Evolutionary conservation across 805 yeast species (phyloP).

Genomic region (Zygoascus tannicola): DNA sequence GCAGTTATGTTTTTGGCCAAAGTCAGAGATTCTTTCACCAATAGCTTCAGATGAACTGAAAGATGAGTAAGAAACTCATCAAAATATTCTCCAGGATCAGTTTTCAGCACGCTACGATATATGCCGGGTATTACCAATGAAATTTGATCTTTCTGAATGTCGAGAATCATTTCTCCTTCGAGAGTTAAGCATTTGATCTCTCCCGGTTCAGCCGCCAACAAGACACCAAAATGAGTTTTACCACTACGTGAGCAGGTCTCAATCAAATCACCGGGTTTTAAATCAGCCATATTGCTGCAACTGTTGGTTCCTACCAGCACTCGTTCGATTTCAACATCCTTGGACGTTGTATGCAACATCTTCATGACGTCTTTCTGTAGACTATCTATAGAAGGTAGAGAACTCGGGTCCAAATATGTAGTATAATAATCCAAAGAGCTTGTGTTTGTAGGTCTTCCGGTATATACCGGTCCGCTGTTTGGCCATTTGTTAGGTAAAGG

Average conservation of each 20-base stretch:
- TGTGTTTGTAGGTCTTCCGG: slow-evolving; percentile 1
- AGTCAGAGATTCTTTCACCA: background rate
- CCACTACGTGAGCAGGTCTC: background rate
- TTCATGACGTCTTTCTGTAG: background rate
- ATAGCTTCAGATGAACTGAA: background rate
- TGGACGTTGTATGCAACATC: background rate
- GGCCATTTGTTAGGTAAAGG: slow-evolving; percentile 5
- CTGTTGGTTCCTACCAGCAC: background rate
- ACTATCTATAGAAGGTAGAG: background rate
- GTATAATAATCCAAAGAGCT: slow-evolving; percentile 1
- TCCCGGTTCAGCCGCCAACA: background rate
- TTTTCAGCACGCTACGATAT: background rate
- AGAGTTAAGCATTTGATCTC: background rate
- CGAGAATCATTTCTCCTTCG: background rate
- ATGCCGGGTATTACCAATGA: background rate
- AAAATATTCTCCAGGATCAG: background rate
- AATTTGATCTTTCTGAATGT: background rate
- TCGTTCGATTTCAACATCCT: background rate
- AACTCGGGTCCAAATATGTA: background rate
- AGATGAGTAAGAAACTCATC: background rate
- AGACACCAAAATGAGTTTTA: background rate
- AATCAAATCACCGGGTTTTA: background rate
- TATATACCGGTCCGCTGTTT: background rate
- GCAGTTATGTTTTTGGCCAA: background rate
- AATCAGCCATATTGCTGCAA: background rate